Conservation (phyloP, 225 moss, liverwort and hornwort genomes). For the Neckera pumila region DNA sequence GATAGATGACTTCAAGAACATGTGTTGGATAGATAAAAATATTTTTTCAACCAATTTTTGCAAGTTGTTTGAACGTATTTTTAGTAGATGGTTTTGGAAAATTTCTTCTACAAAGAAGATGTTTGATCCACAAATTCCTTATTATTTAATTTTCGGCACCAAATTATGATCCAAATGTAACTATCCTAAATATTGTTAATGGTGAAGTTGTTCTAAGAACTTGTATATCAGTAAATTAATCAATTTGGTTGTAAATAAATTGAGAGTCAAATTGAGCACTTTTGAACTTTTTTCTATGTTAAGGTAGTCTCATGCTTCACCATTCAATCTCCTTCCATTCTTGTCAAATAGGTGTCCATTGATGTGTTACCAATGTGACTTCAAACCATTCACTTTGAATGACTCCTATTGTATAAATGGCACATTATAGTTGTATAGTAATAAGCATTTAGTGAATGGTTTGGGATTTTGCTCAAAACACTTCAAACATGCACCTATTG, state of each 20-base stretch:
- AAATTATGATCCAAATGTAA: background rate
- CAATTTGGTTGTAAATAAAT: too few relatives aligned
- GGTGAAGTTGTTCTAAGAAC: background rate
- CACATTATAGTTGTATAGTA: background rate
- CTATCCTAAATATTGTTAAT: too few relatives aligned
- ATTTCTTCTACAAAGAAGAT: background rate
- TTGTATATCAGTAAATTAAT: background rate
- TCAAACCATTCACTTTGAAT: background rate
- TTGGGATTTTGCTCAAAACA: rapidly evolving
- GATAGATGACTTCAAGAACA: background rate
- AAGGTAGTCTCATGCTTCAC: background rate
- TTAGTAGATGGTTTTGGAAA: rapidly evolving
- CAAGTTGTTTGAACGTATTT: rapidly evolving
- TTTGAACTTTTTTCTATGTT: rapidly evolving
- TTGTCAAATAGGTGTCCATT: background rate
- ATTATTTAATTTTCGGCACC: background rate
- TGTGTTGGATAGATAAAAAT: background rate
- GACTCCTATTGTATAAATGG: background rate
- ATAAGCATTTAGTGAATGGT: background rate
- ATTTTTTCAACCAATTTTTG: background rate
- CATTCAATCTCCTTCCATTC: too few relatives aligned
- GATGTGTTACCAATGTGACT: background rate
- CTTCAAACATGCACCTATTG: background rate
- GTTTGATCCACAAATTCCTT: background rate
- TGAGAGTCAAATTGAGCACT: background rate